Conservation (phyloP, 2,329 filamentous ascomycete species). For the Cercospora berteroae region DNA sequence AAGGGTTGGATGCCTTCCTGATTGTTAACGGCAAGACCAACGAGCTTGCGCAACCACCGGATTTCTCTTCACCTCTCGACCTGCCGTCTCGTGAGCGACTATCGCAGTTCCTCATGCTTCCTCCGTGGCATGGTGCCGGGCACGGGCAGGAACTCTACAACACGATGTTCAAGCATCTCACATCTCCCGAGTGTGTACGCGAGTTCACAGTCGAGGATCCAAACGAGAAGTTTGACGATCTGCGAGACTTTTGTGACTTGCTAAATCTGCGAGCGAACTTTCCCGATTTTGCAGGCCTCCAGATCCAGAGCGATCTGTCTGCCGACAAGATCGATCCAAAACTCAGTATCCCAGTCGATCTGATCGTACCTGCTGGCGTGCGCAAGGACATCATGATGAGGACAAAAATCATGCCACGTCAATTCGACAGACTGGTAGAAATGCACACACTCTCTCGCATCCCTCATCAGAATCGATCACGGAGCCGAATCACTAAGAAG, state of each 20-base stretch:
- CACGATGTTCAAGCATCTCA: constrained; percentile 70
- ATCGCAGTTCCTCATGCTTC: constrained; percentile 89
- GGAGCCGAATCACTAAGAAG: constrained; percentile 45
- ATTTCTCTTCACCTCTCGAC: constrained; percentile 51
- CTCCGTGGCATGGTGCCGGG: constrained; percentile 78
- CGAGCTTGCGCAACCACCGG: constrained; percentile 19
- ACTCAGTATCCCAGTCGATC: constrained; percentile 51
- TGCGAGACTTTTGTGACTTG: constrained; percentile 74
- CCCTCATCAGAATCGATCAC: constrained; percentile 49
- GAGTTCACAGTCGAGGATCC: constrained; percentile 95
- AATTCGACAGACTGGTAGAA: constrained; percentile 72
- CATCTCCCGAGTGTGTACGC: constrained; percentile 61
- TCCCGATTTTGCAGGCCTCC: constrained; percentile 34
- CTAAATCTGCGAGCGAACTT: constrained; percentile 57
- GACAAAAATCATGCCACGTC: constrained; percentile 71
- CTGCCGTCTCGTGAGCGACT: constrained; percentile 78
- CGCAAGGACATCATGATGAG: constrained; percentile 59
- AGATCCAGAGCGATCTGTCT: constrained; percentile 53
- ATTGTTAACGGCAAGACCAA: constrained; percentile 27
- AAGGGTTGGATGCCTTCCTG: constrained; percentile 32
- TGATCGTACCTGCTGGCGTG: constrained; percentile 57
- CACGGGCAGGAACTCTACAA: constrained; percentile 80
- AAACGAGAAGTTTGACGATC: constrained; percentile 77
- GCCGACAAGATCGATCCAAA: constrained; percentile 53
- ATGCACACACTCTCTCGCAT: constrained; percentile 67